Percentiles rank a stretch among this genome's conserved stretches.
phyloP scores from a whole-genome alignment of 805 yeast species.

The Ogataea ramenticola region DNA sequence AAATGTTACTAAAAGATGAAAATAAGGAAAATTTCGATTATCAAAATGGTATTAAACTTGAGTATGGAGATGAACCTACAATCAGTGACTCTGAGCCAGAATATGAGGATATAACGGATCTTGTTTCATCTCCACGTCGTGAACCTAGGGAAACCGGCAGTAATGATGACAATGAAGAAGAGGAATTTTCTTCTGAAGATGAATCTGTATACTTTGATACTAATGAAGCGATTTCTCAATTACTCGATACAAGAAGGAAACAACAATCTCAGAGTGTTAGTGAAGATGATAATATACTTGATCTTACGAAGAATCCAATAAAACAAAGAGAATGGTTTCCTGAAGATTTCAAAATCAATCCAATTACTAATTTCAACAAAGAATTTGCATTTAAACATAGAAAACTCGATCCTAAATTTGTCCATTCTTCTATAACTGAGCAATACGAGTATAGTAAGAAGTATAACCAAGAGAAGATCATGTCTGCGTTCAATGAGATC shows the following conservation, averaged over 20 bases:
- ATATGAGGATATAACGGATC: not conserved
- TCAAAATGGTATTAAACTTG: too few species aligned
- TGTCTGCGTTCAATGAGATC: conserved; percentile 17
- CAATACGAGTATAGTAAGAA: conserved; percentile 16
- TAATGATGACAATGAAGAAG: not conserved
- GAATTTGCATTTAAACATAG: conserved; percentile 15
- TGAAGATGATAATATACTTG: conserved; percentile 3
- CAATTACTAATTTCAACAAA: conserved; percentile 14
- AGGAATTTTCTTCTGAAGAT: not conserved
- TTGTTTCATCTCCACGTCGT: not conserved
- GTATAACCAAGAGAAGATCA: conserved; percentile 13
- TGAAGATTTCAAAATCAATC: conserved; percentile 29
- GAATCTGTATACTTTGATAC: not conserved
- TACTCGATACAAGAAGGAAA: not conserved
- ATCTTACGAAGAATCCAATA: conserved; percentile 20
- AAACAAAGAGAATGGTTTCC: conserved; percentile 25
- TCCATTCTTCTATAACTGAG: conserved; percentile 16
- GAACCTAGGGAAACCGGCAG: not conserved
- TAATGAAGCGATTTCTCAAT: not conserved
- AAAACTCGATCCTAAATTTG: conserved; percentile 9
- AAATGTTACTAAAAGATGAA: conserved; percentile 67
- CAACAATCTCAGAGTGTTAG: not conserved
- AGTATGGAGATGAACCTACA: conserved; percentile 8
- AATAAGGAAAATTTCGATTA: conserved; percentile 2
- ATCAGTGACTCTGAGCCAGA: not conserved